These are phyloP conservation scores for Microdochium nivale DNA, from an alignment of 2,329 filamentous ascomycete species.

Conservation along the genomic window DNA sequence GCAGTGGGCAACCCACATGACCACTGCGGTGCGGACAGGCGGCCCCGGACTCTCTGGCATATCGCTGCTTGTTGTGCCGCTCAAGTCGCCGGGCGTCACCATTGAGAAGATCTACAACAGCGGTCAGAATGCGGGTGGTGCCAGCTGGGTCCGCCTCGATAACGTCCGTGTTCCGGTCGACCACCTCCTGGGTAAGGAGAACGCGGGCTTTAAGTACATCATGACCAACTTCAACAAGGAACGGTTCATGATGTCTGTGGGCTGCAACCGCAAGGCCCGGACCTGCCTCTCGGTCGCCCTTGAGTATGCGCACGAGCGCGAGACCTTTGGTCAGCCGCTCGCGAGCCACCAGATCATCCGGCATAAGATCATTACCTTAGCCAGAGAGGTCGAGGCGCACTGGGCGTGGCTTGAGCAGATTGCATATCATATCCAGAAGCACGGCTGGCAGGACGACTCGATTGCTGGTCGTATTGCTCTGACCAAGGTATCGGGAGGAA, in stretches of 20 bases:
- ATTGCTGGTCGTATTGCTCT: slow-evolving; percentile 15
- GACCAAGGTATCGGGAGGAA: slow-evolving; percentile 34
- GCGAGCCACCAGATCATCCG: slow-evolving; percentile 47
- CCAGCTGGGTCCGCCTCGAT: slow-evolving; percentile 45
- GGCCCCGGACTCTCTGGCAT: slow-evolving; percentile 41
- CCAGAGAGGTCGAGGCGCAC: slow-evolving; percentile 46
- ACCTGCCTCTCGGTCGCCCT: slow-evolving; percentile 42
- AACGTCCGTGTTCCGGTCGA: slow-evolving; percentile 41
- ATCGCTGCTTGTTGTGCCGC: slow-evolving; percentile 46
- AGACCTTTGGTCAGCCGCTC: slow-evolving; percentile 47
- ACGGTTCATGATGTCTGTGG: slow-evolving; percentile 44
- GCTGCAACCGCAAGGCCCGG: slow-evolving; percentile 45
- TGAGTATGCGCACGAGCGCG: slow-evolving; percentile 35
- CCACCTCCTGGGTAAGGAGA: slow-evolving; percentile 43
- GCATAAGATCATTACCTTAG: slow-evolving; percentile 45
- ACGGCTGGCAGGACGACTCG: slow-evolving; percentile 18
- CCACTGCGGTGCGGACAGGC: slow-evolving; percentile 52
- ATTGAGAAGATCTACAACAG: slow-evolving; percentile 50
- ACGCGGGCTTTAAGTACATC: slow-evolving; percentile 36
- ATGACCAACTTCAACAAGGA: slow-evolving; percentile 44
- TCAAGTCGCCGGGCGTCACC: slow-evolving; percentile 34
- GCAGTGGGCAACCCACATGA: slow-evolving; percentile 52
- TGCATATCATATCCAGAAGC: slow-evolving; percentile 37
- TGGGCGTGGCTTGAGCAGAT: slow-evolving; percentile 51
- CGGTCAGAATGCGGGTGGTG: slow-evolving; percentile 56